Evolutionary conservation across 768 basidiomycete genomes (phyloP).

Genomic region (Amanita phalloides): DNA sequence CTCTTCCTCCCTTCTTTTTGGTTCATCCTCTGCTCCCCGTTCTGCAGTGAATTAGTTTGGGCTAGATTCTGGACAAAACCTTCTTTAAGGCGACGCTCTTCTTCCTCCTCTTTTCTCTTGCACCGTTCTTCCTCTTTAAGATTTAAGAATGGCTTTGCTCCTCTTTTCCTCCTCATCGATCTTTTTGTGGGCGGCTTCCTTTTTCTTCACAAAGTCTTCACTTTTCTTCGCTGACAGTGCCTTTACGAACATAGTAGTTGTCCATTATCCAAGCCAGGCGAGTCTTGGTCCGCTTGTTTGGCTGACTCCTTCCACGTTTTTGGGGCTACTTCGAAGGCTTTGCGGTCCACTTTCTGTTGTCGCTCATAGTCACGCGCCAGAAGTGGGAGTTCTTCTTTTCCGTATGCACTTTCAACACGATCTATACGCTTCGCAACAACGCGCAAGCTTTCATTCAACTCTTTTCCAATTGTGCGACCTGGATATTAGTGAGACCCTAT

Average conservation of each 20-base stretch:
- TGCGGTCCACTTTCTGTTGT: slow-evolving; percentile 72
- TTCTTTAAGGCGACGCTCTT: slow-evolving; percentile 33
- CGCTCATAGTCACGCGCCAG: slow-evolving; percentile 76
- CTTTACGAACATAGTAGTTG: slow-evolving; percentile 52
- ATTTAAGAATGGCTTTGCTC: slow-evolving; percentile 41
- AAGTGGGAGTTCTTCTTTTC: slow-evolving; percentile 85
- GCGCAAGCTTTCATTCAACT: slow-evolving; percentile 70
- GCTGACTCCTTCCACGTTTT: slow-evolving; percentile 45
- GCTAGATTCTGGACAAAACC: slow-evolving; percentile 26
- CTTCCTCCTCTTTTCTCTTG: slow-evolving; percentile 41
- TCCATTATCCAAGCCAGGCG: slow-evolving; percentile 62
- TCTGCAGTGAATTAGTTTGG: slow-evolving; percentile 21
- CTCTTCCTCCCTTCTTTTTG: slow-evolving; percentile 36
- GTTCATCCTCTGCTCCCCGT: slow-evolving; percentile 44
- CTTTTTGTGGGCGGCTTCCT: slow-evolving; percentile 50
- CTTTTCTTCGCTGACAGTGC: slow-evolving; percentile 44
- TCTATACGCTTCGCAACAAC: slow-evolving; percentile 85
- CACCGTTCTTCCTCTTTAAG: slow-evolving; percentile 29
- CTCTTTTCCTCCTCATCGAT: slow-evolving; percentile 76
- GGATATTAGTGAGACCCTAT: slow-evolving; percentile 78
- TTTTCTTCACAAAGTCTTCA: slow-evolving; percentile 53
- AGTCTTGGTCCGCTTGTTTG: slow-evolving; percentile 51
- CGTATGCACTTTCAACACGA: slow-evolving; percentile 89
- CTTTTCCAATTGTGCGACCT: slow-evolving; percentile 95
- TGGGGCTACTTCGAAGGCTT: slow-evolving; percentile 55